Conservation (phyloP, 345 rosid species). For the Iberis pinnata region DNA sequence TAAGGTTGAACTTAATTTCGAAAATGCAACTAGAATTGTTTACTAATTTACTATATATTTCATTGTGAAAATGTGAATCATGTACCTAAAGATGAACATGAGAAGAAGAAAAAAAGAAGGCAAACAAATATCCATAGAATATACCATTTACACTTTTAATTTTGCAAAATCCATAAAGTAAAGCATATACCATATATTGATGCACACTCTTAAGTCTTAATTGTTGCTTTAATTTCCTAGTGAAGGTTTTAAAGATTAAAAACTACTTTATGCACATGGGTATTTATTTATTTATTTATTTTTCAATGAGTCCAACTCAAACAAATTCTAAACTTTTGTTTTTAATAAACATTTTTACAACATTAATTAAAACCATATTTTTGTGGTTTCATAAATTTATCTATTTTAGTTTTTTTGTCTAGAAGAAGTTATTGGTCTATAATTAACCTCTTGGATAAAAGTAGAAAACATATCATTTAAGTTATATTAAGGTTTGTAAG, state of each 20-base stretch:
- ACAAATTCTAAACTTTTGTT: no score
- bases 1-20: no score
- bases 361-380: no score
- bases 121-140: constrained; percentile 26
- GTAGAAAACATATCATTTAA: no score
- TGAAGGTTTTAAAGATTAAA: constrained; percentile 5
- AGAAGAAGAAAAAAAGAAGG: not conserved
- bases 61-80: not conserved
- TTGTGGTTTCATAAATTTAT: no score
- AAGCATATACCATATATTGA: constrained; percentile 15
- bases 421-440: no score
- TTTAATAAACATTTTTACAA: no score
- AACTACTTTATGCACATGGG: constrained; percentile 15
- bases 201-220: constrained; percentile 3
- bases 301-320: not conserved
- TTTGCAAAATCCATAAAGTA: not conserved
- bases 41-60: not conserved
- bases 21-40: not conserved
- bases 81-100: not conserved
- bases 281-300: not conserved
- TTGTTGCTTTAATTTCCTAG: not conserved
- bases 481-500: no score
- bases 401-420: no score
- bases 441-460: no score
- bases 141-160: constrained; percentile 11